Evolutionary conservation across 257 asterid species (phyloP), one percentile per base, ranked within the genome.

Genomic region (Phtheirospermum japonicum): DNA sequence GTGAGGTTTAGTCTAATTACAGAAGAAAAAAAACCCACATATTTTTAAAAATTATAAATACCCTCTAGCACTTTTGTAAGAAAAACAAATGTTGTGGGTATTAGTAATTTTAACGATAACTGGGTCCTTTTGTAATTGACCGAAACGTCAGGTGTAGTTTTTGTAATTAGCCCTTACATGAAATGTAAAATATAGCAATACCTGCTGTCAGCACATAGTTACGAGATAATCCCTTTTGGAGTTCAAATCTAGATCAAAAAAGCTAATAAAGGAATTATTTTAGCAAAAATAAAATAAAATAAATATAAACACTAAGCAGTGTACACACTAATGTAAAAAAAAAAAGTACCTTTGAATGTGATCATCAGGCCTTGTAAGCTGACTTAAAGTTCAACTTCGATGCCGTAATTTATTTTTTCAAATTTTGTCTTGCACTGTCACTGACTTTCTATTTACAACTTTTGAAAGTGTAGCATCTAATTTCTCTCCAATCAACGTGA

Each of bases 401-500:
- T 43, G 19, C 7, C 3, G 6, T n/a, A 11, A 45, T 45, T 45
- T 14, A 14, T n/a, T 13, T 5, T 45, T 45, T 45, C 51, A 45
- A 45, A 13, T 77, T 17, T 67, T 43, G 10, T 72, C 79, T 55
- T 64, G 56, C 51, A 64, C 58, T 8, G 68, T 69, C 52, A 63
- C 33, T 33, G 74, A 62, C 20, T 62, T 10, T 51, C 7, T 57
- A 48, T 60, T 49, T 60, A 76, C 68, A 68, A 55, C 75, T 79
- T 82, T 85, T 67, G 86, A 69, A 57, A 92, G 86, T 57, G 90
- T 79, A 61, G 93, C 77, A 75, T 86, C 97, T 63, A 92, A 72
- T 79, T 89, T 92, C 70, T 89, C 95, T 54, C 89, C 99, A 13
- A 90, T 77, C 69, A 81, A 76, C 30, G 94, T 59, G 75, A 92